phyloP scores from a whole-genome alignment of 495 filamentous ascomycete genomes.

The Talaromyces trachyspermus region DNA sequence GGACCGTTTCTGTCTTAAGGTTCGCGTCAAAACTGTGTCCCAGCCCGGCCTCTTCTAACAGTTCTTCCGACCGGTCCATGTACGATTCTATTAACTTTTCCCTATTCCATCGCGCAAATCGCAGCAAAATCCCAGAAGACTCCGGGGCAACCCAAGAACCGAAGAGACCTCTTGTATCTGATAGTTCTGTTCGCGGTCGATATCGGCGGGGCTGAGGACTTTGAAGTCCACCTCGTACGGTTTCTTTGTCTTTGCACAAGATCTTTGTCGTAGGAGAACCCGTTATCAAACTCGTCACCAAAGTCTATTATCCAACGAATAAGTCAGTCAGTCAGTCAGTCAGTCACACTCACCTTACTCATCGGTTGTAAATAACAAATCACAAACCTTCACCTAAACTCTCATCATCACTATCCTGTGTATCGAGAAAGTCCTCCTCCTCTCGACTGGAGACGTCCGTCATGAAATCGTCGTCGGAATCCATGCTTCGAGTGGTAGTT shows the following conservation, averaged over 20 bases:
- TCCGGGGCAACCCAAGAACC: slow-evolving; percentile 84
- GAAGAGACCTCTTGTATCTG: slow-evolving; percentile 82
- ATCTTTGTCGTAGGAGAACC: slow-evolving; percentile 73
- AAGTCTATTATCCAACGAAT: slow-evolving; percentile 46
- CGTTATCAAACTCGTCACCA: slow-evolving; percentile 69
- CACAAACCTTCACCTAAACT: slow-evolving; percentile 69
- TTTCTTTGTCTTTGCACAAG: slow-evolving; percentile 55
- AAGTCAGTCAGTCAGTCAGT: slow-evolving; percentile 2
- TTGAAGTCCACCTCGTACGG: slow-evolving; percentile 81
- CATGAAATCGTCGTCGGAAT: slow-evolving; percentile 95
- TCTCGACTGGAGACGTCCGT: slow-evolving; percentile 73
- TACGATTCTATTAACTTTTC: slow-evolving; percentile 90
- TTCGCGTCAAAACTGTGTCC: slow-evolving; percentile 53
- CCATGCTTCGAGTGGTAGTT: slow-evolving; percentile 57
- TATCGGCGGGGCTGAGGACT: slow-evolving; percentile 70
- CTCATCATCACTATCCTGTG: slow-evolving; percentile 69
- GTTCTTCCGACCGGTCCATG: slow-evolving; percentile 72
- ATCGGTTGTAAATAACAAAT: background rate
- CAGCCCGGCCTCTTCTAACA: slow-evolving; percentile 81
- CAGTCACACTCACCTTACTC: too few species aligned
- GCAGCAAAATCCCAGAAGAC: slow-evolving; percentile 78
- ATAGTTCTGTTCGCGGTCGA: slow-evolving; percentile 72
- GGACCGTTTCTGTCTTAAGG: slow-evolving; percentile 60
- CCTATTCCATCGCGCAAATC: slow-evolving; percentile 89
- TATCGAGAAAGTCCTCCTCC: slow-evolving; percentile 59